phyloP scores from a whole-genome alignment of 2,329 filamentous ascomycete genomes.

The Clarireedia paspali region DNA sequence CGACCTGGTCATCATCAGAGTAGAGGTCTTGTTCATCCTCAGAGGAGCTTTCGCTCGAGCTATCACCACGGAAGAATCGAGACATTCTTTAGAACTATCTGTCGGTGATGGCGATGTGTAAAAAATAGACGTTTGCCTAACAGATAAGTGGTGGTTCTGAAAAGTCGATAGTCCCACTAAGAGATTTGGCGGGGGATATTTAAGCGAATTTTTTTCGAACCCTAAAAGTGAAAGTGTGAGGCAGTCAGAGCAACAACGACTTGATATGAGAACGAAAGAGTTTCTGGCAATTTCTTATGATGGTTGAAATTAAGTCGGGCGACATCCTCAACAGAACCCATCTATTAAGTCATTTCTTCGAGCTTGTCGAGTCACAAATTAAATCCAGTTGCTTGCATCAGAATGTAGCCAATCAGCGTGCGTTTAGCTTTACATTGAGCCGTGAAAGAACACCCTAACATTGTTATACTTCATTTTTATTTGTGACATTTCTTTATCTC shows the following conservation, averaged over 20 bases:
- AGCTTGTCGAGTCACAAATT: too few species aligned
- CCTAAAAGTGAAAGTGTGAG: background rate
- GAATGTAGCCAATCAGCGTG: background rate
- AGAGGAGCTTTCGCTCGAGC: slow-evolving; percentile 90
- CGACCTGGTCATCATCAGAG: slow-evolving; percentile 61
- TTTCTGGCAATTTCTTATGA: too few species aligned
- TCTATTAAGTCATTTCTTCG: too few species aligned
- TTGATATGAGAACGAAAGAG: too few species aligned
- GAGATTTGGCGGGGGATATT: slow-evolving; percentile 10
- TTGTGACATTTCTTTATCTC: too few species aligned
- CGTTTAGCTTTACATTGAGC: background rate
- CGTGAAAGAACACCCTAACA: background rate
- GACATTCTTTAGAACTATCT: slow-evolving; percentile 60
- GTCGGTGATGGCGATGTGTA: background rate
- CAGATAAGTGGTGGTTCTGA: background rate
- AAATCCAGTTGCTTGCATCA: too few species aligned
- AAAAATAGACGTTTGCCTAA: background rate
- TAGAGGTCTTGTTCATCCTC: slow-evolving; percentile 93
- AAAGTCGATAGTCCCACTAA: background rate
- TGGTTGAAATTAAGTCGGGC: too few species aligned
- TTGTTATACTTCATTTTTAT: background rate
- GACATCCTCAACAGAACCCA: too few species aligned
- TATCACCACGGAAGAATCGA: slow-evolving; percentile 96
- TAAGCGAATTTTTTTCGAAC: slow-evolving; percentile 9
- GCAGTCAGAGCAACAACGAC: too few species aligned